Base-by-base conservation (phyloP, 2,329 filamentous ascomycete species). In the Parascedosporium putredinis region DNA sequence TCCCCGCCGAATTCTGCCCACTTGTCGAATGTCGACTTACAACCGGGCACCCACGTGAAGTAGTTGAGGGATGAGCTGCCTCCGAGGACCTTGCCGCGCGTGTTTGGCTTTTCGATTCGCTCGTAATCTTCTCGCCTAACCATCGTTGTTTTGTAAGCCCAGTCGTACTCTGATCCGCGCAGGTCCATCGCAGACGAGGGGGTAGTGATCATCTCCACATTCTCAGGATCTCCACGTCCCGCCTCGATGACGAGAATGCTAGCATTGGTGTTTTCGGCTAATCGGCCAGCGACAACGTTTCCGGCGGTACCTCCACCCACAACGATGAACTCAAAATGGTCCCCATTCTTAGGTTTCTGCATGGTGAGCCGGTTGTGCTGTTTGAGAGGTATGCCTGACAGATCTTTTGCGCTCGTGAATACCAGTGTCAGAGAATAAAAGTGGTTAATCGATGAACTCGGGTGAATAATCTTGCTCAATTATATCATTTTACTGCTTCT, bases 1-100 rank as follows among this genome's bases (percentile, higher is more conserved):
- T 86, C 79, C 5, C 86, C 86, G 45, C 85, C 84, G 29, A 75
- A 76, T 62, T 86, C 85, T n/a, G 79, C 80, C 70, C 84, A 77
- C 18, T 83, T 81, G 59, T 90, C 75, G 55, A 78, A 83, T 0
- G 78, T 82, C 2, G 68, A 67, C 49, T 72, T 72, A 50, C 70
- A 75, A 2, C 79, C 79, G 1, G 72, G 76, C 4, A 80, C 68
- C 79, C 79, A 83, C 12, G 78, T 81, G 61, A 76, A 81, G 60
- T 83, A 84, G 63, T 84, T 84, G 45, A 79, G 60, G 34, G 67
- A 75, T 0, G 71, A 74, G 52, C 73, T 77, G 14, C 79, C 79
- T 31, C 79, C 79, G 0, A 83, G 73, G 2, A 68, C 69, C 61
- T 78, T 79, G 8, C 79, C 75, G 36, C 78, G 71, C 8, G 78